A percentile compares a stretch with the other conserved stretches of the same genome.
Conservation (phyloP, 768 basidiomycete genomes). For the Hysterangium stoloniferum region DNA sequence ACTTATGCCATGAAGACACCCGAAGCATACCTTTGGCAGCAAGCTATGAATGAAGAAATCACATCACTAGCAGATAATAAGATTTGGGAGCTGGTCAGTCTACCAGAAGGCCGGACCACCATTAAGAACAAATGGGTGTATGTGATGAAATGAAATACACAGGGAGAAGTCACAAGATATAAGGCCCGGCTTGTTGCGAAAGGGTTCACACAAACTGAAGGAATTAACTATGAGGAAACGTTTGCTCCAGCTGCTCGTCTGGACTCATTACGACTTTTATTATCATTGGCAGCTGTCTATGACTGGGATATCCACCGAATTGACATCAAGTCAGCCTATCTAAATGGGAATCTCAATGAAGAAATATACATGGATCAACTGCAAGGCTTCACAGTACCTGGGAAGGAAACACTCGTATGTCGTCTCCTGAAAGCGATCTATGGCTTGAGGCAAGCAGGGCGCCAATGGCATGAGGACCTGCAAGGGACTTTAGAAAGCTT, state of each 20-base stretch:
- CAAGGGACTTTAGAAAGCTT: no score
- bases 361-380: constrained; percentile 28
- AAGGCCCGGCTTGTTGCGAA: constrained; percentile 23
- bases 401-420: neutral
- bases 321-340: constrained; percentile 24
- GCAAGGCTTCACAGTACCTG: constrained; percentile 13
- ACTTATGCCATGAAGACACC: no score
- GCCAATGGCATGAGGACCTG: no score
- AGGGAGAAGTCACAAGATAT: constrained; percentile 16
- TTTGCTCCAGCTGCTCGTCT: constrained; percentile 13
- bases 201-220: constrained; percentile 19
- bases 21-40: no score
- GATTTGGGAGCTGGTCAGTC: constrained; percentile 19
- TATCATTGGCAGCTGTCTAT: constrained; percentile 13
- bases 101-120: constrained; percentile 15
- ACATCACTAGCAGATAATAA: no score
- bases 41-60: no score
- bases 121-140: constrained; percentile 21
- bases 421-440: no score
- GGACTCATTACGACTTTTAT: neutral
- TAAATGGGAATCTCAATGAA: constrained; percentile 24
- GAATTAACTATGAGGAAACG: constrained; percentile 21
- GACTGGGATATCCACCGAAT: no score
- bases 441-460: no score
- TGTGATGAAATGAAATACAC: constrained; percentile 17